Evolutionary conservation across 2,329 filamentous ascomycete genomes (phyloP).

Genomic region (Dactylellina leptospora): DNA sequence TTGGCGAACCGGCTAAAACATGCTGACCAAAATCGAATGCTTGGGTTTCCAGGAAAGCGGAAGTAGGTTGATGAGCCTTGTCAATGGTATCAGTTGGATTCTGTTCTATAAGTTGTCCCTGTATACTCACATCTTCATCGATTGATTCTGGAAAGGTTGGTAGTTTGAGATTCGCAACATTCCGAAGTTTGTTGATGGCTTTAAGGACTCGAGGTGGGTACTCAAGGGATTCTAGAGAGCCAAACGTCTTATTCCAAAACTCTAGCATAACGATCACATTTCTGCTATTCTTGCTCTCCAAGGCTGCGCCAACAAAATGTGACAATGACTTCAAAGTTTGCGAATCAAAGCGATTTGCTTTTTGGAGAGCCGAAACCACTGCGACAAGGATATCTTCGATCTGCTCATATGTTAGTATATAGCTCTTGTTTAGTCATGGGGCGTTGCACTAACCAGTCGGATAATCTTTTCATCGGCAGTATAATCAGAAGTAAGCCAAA

Average conservation of each 20-base stretch:
- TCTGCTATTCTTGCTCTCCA: constrained; percentile 34
- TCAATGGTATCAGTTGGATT: too few species aligned
- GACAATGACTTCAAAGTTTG: constrained; percentile 21
- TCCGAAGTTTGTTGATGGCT: constrained; percentile 70
- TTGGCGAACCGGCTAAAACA: constrained; percentile 34
- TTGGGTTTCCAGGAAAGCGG: constrained; percentile 55
- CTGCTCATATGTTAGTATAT: too few species aligned
- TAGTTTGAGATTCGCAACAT: constrained; percentile 65
- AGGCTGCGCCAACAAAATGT: constrained; percentile 35
- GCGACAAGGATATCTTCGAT: constrained; percentile 26
- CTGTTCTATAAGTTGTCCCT: too few species aligned
- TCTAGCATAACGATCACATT: constrained; percentile 36
- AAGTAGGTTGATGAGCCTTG: constrained; percentile 15
- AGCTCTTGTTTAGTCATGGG: too few species aligned
- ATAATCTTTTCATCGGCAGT: constrained; percentile 23
- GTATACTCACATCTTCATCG: constrained; percentile 62
- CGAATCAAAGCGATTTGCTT: constrained; percentile 33
- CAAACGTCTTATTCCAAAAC: constrained; percentile 76
- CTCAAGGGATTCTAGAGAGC: constrained; percentile 67
- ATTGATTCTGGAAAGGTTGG: constrained; percentile 63
- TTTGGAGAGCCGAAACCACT: constrained; percentile 22
- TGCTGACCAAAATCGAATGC: constrained; percentile 35
- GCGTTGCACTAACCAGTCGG: too few species aligned
- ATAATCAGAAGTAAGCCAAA: constrained; percentile 38
- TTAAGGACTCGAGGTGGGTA: constrained; percentile 73